These are phyloP conservation scores for Candida sithepensis DNA, from an alignment of 805 yeast genomes.

Conservation along the genomic window DNA sequence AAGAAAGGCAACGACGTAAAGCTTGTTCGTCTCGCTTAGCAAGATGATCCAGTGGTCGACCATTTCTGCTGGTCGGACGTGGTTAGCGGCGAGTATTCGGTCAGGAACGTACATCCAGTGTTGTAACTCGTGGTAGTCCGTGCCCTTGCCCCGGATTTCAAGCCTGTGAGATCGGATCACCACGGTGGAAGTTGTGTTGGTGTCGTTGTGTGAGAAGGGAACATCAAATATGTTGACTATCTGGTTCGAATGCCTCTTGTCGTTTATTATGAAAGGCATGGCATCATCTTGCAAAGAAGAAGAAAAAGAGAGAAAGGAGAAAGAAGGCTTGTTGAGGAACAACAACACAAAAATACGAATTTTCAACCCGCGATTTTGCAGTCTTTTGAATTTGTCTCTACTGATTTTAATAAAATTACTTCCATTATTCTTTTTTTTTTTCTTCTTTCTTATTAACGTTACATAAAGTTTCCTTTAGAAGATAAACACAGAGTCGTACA, in stretches of 20 bases:
- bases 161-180: background rate
- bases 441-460: too few species aligned
- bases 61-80: slow-evolving; percentile 17
- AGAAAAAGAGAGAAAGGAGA: background rate
- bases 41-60: slow-evolving; percentile 21
- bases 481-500: slow-evolving; percentile 11
- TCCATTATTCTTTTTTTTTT: too few species aligned
- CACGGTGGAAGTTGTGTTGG: background rate
- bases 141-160: background rate
- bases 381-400: too few species aligned
- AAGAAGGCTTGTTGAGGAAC: too few species aligned
- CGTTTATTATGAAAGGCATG: background rate
- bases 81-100: slow-evolving; percentile 17
- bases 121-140: background rate
- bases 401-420: too few species aligned
- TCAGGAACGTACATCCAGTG: slow-evolving; percentile 3
- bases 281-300: too few species aligned
- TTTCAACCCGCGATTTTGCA: too few species aligned
- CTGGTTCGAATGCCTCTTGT: background rate
- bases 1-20: slow-evolving; percentile 17
- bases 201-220: background rate
- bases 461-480: background rate
- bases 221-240: background rate
- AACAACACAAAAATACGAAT: too few species aligned
- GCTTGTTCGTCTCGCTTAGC: slow-evolving; percentile 20